Base-by-base conservation (phyloP, 2,329 filamentous ascomycete genomes). In the Alternaria panax region DNA sequence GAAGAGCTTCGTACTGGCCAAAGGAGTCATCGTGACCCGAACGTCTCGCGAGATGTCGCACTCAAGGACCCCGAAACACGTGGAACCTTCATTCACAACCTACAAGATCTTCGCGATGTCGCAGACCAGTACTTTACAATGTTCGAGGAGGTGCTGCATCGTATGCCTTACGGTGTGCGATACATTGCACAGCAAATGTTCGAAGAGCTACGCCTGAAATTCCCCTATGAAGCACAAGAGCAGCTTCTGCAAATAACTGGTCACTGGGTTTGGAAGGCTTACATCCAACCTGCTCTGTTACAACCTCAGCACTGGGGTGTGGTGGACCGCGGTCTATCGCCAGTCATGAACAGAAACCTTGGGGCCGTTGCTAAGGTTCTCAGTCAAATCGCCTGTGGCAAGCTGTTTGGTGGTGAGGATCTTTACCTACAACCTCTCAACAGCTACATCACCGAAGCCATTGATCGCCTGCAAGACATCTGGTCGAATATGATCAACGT, bases 371-470 rank as follows among this genome's bases (percentile, higher is more conserved):
- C 91, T 59, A 97, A 97, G 79, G 93, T 99, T 0, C 85, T 99
- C 12, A 85, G 92, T 30, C 96, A 99, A 78, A 89, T 97, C 51
- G 91, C 91, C 14, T 89, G 89, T n/a, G 94, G 94, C 1, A 88
- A 92, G 63, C 86, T 94, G 0, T 99, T 99, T 78, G 93, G 93
- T 12, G 91, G 92, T 2, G 95, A 98, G 58, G 97, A 98, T 71
- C 89, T 98, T 61, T 98, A 98, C 76, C 84, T 99, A 7, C 93
- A 98, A 72, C 95, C 95, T 1, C 85, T 99, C 40, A 99, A 99
- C 77, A 92, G 89, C 48, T 98, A 97, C 76, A 85, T 99, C 46
- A 88, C 86, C 18, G 92, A 97, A 61, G 93, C 93, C 0, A 89
- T 96, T 48, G 89, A 92, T 68, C 86, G 93, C 24, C 83, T 97